phyloP scores from a whole-genome alignment of 1,139 yeast species.

The Suhomyces wounanorum region DNA sequence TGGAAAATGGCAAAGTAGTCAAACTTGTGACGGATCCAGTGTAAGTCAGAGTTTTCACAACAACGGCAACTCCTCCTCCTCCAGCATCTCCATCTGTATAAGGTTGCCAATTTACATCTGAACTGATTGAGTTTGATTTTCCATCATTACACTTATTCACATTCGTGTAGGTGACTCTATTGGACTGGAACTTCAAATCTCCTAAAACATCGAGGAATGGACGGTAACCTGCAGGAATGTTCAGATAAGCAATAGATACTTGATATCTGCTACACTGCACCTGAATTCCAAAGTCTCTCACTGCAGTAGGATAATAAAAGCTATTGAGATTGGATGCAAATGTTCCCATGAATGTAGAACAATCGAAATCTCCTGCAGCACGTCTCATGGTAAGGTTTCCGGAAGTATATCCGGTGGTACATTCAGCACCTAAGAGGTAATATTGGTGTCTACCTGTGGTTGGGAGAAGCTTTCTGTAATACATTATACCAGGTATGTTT shows the following conservation, averaged over 20 bases:
- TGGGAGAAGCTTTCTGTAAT: conserved; percentile 13
- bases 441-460: conserved; percentile 18
- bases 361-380: conserved; percentile 20
- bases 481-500: conserved; percentile 2
- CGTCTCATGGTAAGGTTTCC: conserved; percentile 28
- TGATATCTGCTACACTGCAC: conserved; percentile 19
- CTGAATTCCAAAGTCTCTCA: conserved; percentile 6
- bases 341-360: conserved; percentile 23
- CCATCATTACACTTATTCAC: not conserved
- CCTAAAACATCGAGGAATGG: conserved; percentile 24
- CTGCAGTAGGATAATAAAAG: conserved; percentile 24
- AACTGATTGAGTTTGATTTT: not conserved
- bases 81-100: conserved; percentile 19
- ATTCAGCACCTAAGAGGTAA: conserved; percentile 23
- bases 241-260: conserved; percentile 18
- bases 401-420: conserved; percentile 26
- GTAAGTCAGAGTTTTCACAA: conserved; percentile 24
- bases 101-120: not conserved
- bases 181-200: conserved; percentile 3
- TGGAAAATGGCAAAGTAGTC: conserved; percentile 18
- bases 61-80: conserved; percentile 16
- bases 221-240: conserved; percentile 36
- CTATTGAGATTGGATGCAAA: conserved; percentile 25
- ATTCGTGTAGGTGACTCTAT: conserved; percentile 2
- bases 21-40: conserved; percentile 8